These are phyloP conservation scores for Aspergillus clavatus DNA, from an alignment of 2,329 filamentous ascomycete genomes.

Conservation along the genomic window DNA sequence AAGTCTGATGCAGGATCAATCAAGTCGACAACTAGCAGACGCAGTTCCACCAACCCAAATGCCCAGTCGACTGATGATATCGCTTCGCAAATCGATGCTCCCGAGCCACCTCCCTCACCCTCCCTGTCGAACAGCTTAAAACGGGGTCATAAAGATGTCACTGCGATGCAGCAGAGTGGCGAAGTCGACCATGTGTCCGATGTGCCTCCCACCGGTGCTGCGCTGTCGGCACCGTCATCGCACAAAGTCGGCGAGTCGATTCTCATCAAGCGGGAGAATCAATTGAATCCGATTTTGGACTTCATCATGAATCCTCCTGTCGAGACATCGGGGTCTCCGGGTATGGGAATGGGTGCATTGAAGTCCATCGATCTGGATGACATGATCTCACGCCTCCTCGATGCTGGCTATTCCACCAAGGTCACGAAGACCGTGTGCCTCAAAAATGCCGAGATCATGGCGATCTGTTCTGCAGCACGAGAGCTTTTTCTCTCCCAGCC, in stretches of 20 bases:
- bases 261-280: constrained; percentile 71
- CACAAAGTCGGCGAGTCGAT: constrained; percentile 84
- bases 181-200: constrained; percentile 96
- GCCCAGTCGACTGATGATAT: constrained; percentile 38
- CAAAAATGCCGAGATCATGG: constrained; percentile 94
- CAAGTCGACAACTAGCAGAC: constrained; percentile 59
- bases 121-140: constrained; percentile 72
- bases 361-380: constrained; percentile 94
- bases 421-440: constrained; percentile 96
- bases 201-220: constrained; percentile 67
- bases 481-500: constrained; percentile 90
- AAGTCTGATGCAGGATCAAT: constrained; percentile 71
- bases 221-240: constrained; percentile 48
- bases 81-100: constrained; percentile 46
- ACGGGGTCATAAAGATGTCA: constrained; percentile 70
- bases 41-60: constrained; percentile 26
- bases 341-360: constrained; percentile 81
- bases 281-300: constrained; percentile 61
- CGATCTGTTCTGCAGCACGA: constrained; percentile 82
- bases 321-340: constrained; percentile 46
- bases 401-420: constrained; percentile 93
- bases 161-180: constrained; percentile 74
- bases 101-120: constrained; percentile 73
- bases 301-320: constrained; percentile 42
- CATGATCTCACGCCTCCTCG: constrained; percentile 89